Evolutionary conservation across 495 filamentous ascomycete species (phyloP).

Genomic region (Paragyromitra xinjiangensis): DNA sequence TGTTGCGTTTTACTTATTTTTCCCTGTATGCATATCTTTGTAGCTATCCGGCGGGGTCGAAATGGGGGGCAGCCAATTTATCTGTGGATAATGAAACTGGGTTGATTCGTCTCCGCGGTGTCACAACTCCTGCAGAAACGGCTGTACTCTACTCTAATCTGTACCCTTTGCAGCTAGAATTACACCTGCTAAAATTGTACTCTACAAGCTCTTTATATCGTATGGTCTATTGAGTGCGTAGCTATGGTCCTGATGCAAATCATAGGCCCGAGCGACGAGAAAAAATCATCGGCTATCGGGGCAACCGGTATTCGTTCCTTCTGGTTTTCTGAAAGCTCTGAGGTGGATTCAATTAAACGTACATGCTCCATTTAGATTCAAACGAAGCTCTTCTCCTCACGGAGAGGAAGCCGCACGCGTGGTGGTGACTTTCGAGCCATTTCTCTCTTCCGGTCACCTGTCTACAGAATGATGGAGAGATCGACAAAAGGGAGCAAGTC

Average conservation of each 20-base stretch:
- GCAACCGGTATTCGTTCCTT: constrained; percentile 38
- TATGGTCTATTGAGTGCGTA: constrained; percentile 17
- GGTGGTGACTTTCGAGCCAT: constrained; percentile 19
- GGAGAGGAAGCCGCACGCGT: constrained; percentile 40
- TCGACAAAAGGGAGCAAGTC: constrained; percentile 34
- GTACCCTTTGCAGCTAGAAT: constrained; percentile 14
- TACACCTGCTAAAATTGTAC: constrained; percentile 18
- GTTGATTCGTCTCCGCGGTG: constrained; percentile 33
- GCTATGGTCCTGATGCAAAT: constrained; percentile 36
- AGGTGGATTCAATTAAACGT: constrained; percentile 8
- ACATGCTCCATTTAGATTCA: neutral
- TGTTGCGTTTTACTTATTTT: constrained; percentile 32
- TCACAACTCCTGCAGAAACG: constrained; percentile 37
- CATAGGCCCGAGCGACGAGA: neutral
- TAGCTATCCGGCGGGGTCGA: constrained; percentile 39
- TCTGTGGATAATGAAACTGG: constrained; percentile 20
- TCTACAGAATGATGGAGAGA: constrained; percentile 37
- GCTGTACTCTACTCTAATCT: constrained; percentile 27
- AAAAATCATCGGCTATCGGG: constrained; percentile 20
- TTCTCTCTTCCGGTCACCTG: constrained; percentile 27
- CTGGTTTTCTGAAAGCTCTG: constrained; percentile 11
- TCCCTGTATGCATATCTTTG: constrained; percentile 22
- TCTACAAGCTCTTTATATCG: neutral
- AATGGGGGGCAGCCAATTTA: constrained; percentile 34
- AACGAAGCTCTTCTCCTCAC: constrained; percentile 24